Conservation (phyloP, 2,329 filamentous ascomycete species). For the Coccinonectria pachysandricola region DNA sequence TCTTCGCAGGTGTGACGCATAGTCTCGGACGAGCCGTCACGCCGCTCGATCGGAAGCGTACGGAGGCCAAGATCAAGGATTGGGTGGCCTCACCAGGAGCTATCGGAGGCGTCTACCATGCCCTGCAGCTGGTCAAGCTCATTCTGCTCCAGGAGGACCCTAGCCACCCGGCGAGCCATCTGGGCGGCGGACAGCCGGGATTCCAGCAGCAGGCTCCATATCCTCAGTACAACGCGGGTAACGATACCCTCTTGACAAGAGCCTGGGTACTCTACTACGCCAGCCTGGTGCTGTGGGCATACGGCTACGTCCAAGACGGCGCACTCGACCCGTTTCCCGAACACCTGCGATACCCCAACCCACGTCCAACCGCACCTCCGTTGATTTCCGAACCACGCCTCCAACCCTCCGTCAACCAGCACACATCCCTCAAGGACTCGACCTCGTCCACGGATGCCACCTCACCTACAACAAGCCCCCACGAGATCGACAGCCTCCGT, state of each 20-base stretch:
- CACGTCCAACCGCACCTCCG: constrained; percentile 5
- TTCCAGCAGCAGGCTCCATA: constrained; percentile 12
- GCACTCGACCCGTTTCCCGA: constrained; percentile 18
- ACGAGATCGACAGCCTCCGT: constrained; percentile 11
- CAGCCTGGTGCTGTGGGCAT: constrained; percentile 18
- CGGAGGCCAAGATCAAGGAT: constrained; percentile 19
- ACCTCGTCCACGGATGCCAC: constrained; percentile 10
- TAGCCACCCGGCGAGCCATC: constrained; percentile 1
- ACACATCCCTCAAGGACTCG: constrained; percentile 5
- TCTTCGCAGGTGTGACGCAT: constrained; percentile 17
- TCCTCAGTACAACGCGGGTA: constrained; percentile 15
- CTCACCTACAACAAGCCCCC: constrained; percentile 8
- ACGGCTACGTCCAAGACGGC: constrained; percentile 18
- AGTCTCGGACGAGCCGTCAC: constrained; percentile 19
- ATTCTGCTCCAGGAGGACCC: constrained; percentile 16
- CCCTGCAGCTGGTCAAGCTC: constrained; percentile 16
- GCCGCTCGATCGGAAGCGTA: constrained; percentile 18
- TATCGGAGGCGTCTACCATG: constrained; percentile 18
- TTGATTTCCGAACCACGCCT: constrained; percentile 11
- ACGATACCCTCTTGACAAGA: constrained; percentile 15
- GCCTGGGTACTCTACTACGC: constrained; percentile 20
- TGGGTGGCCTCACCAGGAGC: constrained; percentile 19
- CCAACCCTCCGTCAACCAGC: constrained; percentile 5
- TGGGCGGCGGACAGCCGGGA: constrained; percentile 8
- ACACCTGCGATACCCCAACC: constrained; percentile 14